These are phyloP conservation scores for Zygoascus sp. DNA, from an alignment of 1,139 yeast genomes.

Conservation along the genomic window DNA sequence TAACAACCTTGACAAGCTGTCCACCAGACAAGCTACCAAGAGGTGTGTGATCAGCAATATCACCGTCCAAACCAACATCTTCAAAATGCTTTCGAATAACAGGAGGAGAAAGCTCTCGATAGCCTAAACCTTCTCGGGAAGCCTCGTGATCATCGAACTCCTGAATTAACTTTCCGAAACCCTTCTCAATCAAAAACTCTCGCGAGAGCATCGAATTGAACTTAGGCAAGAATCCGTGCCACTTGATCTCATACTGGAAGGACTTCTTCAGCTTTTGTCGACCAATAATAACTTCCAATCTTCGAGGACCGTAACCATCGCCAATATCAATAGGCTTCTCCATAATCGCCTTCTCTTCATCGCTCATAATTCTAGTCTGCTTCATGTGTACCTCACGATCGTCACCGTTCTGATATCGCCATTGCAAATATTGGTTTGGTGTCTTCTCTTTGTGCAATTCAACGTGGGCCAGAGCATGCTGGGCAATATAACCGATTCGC, in stretches of 20 bases:
- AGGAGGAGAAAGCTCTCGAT: conserved; percentile 84
- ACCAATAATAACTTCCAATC: conserved; percentile 90
- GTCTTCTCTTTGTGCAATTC: conserved; percentile 97
- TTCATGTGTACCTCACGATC: conserved; percentile 94
- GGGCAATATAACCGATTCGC: conserved; percentile 98
- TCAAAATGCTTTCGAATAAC: conserved; percentile 96
- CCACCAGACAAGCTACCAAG: conserved; percentile 97
- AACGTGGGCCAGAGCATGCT: conserved; percentile 96
- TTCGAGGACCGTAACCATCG: conserved; percentile 88
- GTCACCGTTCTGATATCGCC: conserved; percentile 98
- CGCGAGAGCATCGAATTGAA: conserved; percentile 91
- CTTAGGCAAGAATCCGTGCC: conserved; percentile 91
- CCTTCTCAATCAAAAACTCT: conserved; percentile 71
- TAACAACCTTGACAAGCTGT: conserved; percentile 94
- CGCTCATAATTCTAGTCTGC: conserved; percentile 84
- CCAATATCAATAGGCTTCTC: conserved; percentile 69
- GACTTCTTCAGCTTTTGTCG: conserved; percentile 94
- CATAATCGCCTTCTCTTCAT: conserved; percentile 79
- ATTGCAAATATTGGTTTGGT: conserved; percentile 94
- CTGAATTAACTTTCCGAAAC: conserved; percentile 83
- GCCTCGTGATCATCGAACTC: conserved; percentile 98
- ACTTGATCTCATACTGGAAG: conserved; percentile 93
- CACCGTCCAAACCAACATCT: conserved; percentile 95
- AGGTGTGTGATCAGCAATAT: conserved; percentile 96
- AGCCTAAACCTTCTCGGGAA: conserved; percentile 96